These are phyloP conservation scores for Cyberlindnera amylophila DNA, from an alignment of 805 yeast species.

Conservation along the genomic window DNA sequence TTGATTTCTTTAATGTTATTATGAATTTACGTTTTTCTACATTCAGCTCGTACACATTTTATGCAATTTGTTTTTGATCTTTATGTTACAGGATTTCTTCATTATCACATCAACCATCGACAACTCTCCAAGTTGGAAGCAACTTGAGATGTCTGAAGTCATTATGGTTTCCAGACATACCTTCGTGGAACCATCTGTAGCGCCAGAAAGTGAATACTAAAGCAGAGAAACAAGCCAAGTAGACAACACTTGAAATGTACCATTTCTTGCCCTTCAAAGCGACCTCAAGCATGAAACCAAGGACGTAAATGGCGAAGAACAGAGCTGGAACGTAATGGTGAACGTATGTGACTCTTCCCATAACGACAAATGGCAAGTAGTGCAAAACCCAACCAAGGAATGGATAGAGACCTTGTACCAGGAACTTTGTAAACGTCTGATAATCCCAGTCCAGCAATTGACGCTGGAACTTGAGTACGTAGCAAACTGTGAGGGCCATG, in stretches of 20 bases:
- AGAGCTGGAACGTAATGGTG: constrained; percentile 96
- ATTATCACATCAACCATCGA: not conserved
- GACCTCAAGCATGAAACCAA: constrained; percentile 32
- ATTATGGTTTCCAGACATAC: constrained; percentile 60
- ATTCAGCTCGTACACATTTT: not conserved
- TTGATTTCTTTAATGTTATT: not conserved
- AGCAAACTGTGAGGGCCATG: constrained; percentile 35
- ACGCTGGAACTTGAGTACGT: constrained; percentile 64
- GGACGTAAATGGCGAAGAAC: constrained; percentile 83
- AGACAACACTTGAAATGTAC: constrained; percentile 34
- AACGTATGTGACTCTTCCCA: constrained; percentile 96
- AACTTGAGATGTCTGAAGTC: constrained; percentile 50
- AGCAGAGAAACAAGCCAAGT: constrained; percentile 41
- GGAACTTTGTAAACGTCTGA: constrained; percentile 37
- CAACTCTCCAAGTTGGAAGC: constrained; percentile 51
- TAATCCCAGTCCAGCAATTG: constrained; percentile 48
- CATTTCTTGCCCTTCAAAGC: constrained; percentile 21
- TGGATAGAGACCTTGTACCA: constrained; percentile 75
- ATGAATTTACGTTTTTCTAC: not conserved
- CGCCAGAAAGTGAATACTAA: constrained; percentile 57
- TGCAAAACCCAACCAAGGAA: constrained; percentile 89
- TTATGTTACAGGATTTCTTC: not conserved
- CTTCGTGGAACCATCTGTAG: constrained; percentile 71
- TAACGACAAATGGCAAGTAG: constrained; percentile 80
- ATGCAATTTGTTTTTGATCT: no score